These are phyloP conservation scores for Schizosaccharomyces lindneri DNA, from an alignment of 805 yeast species.

Conservation along the genomic window DNA sequence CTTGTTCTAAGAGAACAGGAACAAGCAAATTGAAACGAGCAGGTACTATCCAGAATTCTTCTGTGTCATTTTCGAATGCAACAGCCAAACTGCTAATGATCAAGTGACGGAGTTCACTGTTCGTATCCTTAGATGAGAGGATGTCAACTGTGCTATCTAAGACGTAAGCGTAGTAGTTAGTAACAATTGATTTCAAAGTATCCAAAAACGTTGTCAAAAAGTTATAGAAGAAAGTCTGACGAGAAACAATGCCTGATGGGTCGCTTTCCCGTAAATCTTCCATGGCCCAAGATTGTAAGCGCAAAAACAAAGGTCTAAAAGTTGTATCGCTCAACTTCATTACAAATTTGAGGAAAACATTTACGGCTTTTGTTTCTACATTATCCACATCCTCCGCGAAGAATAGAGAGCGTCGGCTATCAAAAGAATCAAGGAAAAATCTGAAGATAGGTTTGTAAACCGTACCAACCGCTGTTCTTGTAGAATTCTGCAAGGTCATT, in stretches of 20 bases:
- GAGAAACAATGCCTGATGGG: background rate
- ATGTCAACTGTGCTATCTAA: slow-evolving; percentile 44
- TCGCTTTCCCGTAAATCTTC: slow-evolving; percentile 26
- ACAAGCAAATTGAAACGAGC: slow-evolving; percentile 58
- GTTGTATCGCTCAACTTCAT: slow-evolving; percentile 82
- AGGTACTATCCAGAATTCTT: slow-evolving; percentile 82
- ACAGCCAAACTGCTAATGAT: background rate
- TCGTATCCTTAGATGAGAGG: slow-evolving; percentile 13
- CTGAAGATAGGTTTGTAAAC: slow-evolving; percentile 44
- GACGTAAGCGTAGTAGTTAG: slow-evolving; percentile 66
- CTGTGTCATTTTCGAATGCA: slow-evolving; percentile 28
- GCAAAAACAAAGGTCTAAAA: slow-evolving; percentile 77
- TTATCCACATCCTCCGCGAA: background rate
- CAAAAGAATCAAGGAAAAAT: slow-evolving; percentile 46
- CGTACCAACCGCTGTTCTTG: slow-evolving; percentile 9
- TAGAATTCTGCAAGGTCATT: slow-evolving; percentile 35
- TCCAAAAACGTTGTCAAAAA: slow-evolving; percentile 71
- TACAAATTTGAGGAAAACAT: slow-evolving; percentile 49
- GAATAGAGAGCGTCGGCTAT: slow-evolving; percentile 32
- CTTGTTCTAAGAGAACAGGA: slow-evolving; percentile 37
- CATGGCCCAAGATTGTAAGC: slow-evolving; percentile 75
- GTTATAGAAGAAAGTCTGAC: slow-evolving; percentile 29
- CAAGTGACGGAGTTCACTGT: background rate
- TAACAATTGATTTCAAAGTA: slow-evolving; percentile 61
- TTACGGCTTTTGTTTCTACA: slow-evolving; percentile 52